Conservation (phyloP, 176 grass and related monocot species). For the Hordeum marinum region DNA sequence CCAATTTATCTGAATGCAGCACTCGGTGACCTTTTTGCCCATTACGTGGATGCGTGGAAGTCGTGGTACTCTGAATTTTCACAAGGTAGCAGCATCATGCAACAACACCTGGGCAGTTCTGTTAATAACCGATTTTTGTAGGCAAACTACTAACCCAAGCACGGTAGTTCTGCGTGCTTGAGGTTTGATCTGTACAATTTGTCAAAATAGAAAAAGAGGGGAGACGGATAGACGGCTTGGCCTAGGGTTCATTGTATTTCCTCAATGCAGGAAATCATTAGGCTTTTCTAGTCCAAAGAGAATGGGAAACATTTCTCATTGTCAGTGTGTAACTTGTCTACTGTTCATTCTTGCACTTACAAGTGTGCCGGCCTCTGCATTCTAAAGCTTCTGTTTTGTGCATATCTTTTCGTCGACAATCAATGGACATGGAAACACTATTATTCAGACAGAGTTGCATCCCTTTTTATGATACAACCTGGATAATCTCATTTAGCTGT, state of each 20-base stretch:
- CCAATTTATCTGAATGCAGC: constrained; percentile 50
- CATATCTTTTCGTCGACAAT: not conserved
- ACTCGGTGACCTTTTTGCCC: constrained; percentile 70
- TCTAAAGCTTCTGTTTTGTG: too few relatives aligned
- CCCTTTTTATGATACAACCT: not conserved
- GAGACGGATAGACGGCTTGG: not conserved
- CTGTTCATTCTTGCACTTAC: not conserved
- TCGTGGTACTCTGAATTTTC: constrained; percentile 71
- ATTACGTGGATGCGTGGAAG: constrained; percentile 85
- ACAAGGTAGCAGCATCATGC: constrained; percentile 42
- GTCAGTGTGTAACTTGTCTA: not conserved
- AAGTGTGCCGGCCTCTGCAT: not conserved
- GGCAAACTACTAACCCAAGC: constrained; percentile 11
- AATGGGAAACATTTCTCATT: not conserved
- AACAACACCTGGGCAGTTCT: constrained; percentile 24
- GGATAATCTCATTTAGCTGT: not conserved
- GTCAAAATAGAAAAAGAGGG: constrained; percentile 7
- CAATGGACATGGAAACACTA: not conserved
- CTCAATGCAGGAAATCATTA: constrained; percentile 39
- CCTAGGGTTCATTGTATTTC: constrained; percentile 45
- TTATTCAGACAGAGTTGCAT: too few relatives aligned
- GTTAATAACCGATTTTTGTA: constrained; percentile 38
- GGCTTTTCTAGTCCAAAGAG: not conserved
- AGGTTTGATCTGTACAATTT: constrained; percentile 37
- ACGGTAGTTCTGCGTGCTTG: constrained; percentile 15